Conservation (phyloP, 2,329 filamentous ascomycete genomes). For the Claviceps monticola region DNA sequence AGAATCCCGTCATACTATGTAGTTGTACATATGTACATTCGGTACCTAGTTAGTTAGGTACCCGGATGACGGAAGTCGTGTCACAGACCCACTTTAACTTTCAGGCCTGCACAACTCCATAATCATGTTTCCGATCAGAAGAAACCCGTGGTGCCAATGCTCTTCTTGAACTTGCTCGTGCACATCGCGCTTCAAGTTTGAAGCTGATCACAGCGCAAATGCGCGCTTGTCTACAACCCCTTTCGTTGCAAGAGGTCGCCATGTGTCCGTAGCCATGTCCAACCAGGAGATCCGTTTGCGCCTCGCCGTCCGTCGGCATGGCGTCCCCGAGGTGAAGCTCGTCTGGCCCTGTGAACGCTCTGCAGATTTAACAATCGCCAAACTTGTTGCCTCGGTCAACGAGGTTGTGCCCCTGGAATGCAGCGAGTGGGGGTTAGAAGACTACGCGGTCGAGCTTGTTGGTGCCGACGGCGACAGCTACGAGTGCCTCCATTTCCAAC, state of each 20-base stretch:
- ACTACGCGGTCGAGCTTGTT: conserved; percentile 70
- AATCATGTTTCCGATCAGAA: background rate
- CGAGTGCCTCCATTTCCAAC: conserved; percentile 79
- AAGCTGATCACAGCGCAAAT: background rate
- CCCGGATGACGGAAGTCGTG: background rate
- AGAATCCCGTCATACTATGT: no score
- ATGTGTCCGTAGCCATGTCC: conserved; percentile 13
- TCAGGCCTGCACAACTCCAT: background rate
- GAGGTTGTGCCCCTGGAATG: conserved; percentile 70
- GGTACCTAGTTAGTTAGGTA: no score
- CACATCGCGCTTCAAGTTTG: background rate
- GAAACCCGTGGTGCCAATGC: background rate
- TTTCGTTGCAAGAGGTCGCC: background rate
- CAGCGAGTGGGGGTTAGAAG: conserved; percentile 71
- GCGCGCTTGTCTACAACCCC: background rate
- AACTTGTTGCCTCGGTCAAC: conserved; percentile 67
- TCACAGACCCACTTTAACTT: conserved; percentile 1
- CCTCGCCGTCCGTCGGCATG: conserved; percentile 58
- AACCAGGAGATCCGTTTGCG: conserved; percentile 49
- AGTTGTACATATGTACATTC: no score
- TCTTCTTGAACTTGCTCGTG: background rate
- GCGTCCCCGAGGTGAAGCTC: conserved; percentile 56
- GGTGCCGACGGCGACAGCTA: conserved; percentile 46
- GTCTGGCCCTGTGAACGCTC: conserved; percentile 52
- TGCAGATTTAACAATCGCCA: conserved; percentile 54